Evolutionary conservation across 306 rosid genomes (phyloP), one percentile per base, ranked within the genome.

Genomic region (Quercus berberidifolia): DNA sequence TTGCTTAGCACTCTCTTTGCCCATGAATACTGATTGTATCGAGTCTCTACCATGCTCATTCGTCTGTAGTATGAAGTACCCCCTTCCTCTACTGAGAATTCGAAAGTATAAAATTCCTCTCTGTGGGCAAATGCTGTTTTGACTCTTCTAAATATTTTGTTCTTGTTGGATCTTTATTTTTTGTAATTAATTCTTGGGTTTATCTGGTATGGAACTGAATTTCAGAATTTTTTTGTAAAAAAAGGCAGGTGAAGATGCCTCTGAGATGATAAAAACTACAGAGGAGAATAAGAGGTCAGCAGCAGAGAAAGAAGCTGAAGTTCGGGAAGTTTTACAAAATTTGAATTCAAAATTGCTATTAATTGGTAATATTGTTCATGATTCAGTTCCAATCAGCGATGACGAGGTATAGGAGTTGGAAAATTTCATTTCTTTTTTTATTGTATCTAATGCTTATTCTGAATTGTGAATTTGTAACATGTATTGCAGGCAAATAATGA

Each of bases 361-460:
- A 5, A 83, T 92, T 74, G 98, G 97, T 86, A 95, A 95, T 84
- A 97, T 91, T 18, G 90, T 95, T 51, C 99, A 91, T 65, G 99
- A 92, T 82, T 87, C 97, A 0, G 98, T 95, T 83, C 97, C 97
- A 9, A 18, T 92, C 60, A 89, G 90, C 59, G 4, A 88, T 55
- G 96, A 92, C 49, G 98, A 95, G 99, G 98, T 94, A 65, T 73
- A 8, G 55, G 54, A 38, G 65, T 68, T 72, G 19, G 75, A 51
- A 20, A 51, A 0, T 69, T 41, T 9, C 31, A 20, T 78, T 30
- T 55, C 54, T 35, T 13, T 73, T 56, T 35, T 49, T 43, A 17
- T 9, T 41, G 23, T 20, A 54, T 46, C 26, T 23, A n/a, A 23
- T 79, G 15, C 33, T 57, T 11, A 3, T 41, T 43, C 60, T 58